Conservation (phyloP, 768 basidiomycete species). For the Kwoniella sp. region DNA sequence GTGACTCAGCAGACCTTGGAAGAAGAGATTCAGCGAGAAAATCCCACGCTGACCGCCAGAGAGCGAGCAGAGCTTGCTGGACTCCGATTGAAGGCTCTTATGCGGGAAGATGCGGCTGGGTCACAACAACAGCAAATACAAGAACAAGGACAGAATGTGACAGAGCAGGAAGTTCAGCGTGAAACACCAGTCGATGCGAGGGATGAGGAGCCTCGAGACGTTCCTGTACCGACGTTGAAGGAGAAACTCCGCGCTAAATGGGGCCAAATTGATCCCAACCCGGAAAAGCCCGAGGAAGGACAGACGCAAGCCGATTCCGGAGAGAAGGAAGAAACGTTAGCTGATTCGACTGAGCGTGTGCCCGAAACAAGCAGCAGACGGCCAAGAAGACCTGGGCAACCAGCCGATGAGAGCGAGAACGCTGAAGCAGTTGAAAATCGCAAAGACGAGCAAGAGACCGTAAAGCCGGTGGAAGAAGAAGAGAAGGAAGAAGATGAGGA, state of each 20-base stretch:
- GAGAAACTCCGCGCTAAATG: neutral
- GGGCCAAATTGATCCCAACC: neutral
- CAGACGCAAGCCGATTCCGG: neutral
- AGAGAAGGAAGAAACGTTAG: neutral
- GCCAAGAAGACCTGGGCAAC: neutral
- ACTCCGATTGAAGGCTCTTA: slow-evolving; percentile 3
- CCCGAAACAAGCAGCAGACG: neutral
- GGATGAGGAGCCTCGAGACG: neutral
- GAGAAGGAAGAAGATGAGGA: neutral
- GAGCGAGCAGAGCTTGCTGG: slow-evolving; percentile 10
- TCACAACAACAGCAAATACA: neutral
- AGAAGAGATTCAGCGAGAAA: slow-evolving; percentile 11
- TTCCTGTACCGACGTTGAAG: neutral
- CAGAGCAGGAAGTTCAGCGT: neutral
- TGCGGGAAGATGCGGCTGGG: neutral
- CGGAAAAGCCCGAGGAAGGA: neutral
- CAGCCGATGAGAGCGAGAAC: neutral
- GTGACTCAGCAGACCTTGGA: neutral
- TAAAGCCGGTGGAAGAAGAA: neutral
- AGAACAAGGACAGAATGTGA: neutral
- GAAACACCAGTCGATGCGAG: neutral
- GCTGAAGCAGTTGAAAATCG: neutral
- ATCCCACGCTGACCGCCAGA: neutral
- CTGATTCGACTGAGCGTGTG: neutral
- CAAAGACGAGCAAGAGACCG: neutral